These are phyloP conservation scores for Coniochaeta ligniaria DNA, from an alignment of 2,329 filamentous ascomycete genomes.

Conservation along the genomic window DNA sequence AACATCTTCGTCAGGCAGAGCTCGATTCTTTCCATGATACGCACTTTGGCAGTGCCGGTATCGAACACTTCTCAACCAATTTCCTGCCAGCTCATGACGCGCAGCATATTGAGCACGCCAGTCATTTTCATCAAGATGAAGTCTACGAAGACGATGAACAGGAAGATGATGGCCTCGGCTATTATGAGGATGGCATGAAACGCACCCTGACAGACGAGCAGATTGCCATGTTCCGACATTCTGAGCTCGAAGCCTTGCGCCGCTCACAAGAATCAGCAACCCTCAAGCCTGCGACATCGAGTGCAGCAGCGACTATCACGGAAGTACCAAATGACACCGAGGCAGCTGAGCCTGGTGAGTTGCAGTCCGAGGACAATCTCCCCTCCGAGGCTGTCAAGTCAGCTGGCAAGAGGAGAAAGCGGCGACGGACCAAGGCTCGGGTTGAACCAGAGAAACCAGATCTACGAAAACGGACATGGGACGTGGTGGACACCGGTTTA, in stretches of 20 bases:
- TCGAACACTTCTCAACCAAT: constrained; percentile 36
- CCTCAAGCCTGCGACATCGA: constrained; percentile 18
- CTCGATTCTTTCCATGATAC: constrained; percentile 48
- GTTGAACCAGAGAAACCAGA: constrained; percentile 48
- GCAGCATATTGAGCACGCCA: not conserved
- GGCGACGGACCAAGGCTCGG: constrained; percentile 20
- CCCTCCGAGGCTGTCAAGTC: constrained; percentile 13
- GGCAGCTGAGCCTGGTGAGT: constrained; percentile 9
- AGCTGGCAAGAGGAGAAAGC: constrained; percentile 22
- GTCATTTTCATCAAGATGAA: constrained; percentile 9
- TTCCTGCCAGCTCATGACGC: constrained; percentile 30
- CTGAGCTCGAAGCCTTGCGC: constrained; percentile 69
- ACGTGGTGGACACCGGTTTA: constrained; percentile 54
- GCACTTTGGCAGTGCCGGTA: constrained; percentile 48
- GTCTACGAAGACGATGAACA: constrained; percentile 28
- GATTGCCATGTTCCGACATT: constrained; percentile 84
- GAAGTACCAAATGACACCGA: constrained; percentile 7
- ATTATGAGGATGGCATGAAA: constrained; percentile 80
- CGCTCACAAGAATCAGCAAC: constrained; percentile 35
- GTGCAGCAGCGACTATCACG: not conserved
- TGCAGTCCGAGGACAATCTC: constrained; percentile 14
- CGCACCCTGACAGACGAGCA: constrained; percentile 88
- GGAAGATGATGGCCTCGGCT: constrained; percentile 66
- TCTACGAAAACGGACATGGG: constrained; percentile 60
- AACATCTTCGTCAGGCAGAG: constrained; percentile 42